Base-by-base conservation (phyloP, 306 rosid species). In the Astragalus membranaceus region DNA sequence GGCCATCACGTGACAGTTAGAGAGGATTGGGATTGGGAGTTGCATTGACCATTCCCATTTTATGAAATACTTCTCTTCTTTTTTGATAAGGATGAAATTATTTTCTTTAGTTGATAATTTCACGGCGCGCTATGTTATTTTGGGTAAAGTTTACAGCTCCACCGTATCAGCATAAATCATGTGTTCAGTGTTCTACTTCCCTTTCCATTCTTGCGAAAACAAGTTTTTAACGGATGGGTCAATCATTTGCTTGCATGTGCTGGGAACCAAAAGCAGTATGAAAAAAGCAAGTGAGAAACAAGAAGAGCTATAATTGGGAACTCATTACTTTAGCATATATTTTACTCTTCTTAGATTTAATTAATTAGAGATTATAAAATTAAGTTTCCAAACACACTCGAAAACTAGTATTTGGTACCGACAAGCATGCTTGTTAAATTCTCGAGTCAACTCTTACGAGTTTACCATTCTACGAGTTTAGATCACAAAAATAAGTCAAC, bases 211-310 rank as follows among this genome's bases (percentile, higher is more conserved):
- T 12, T 57, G 23, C 23, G 23, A 20, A 20, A 46, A 16, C 13
- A 46, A 10, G 67, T 35, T 36, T 16, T 48, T 5, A 23, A 47
- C 23, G 15, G 49, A 48, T 5, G 52, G 50, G 11, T 20, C 62
- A 73, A 72, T 73, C 41, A 61, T 49, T 61, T 37, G 70, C 1
- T 61, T 60, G 32, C 77, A 73, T 75, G 73, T 75, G 79, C 59
- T 1, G 16, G 26, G 17, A 16, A 52, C 51, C 51, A 54, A 55
- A 55, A 55, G 70, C 6, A 6, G 20, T 20, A 20, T 0, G 23
- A 2, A 20, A 20, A 26, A 46, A 44, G 39, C 16, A 55, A 15
- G 48, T 6, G n/a, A 15, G 55, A 33, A 58, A 57, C 1, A 57
- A 56, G 32, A 2, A 32, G 32, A 41, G 8, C 9, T 69, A 3